Evolutionary conservation across 192 early-diverging fungal genomes (phyloP).

Genomic region (Glomus cerebriforme): DNA sequence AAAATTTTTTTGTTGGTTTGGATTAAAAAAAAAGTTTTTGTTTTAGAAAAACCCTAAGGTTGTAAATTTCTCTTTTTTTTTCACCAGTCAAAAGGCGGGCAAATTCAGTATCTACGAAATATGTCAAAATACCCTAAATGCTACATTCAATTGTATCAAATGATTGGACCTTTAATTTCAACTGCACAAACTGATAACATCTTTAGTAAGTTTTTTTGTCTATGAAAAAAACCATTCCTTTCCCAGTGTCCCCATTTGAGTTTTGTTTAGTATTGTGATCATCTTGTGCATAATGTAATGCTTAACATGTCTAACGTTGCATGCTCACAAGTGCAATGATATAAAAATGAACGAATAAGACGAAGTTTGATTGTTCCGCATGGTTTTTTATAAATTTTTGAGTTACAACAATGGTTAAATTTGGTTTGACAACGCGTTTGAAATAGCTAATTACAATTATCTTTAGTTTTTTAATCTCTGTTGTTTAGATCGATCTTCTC

Average conservation of each 20-base stretch:
- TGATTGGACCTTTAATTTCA: constrained; percentile 15
- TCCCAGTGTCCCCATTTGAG: not conserved
- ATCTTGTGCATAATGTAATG: not conserved
- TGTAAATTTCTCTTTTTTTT: constrained; percentile 10
- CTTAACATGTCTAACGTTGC: not conserved
- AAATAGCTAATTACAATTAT: no score
- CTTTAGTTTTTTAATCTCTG: not conserved
- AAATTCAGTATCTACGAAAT: not conserved
- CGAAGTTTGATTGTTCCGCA: no score
- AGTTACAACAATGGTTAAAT: no score
- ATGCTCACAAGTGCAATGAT: not conserved
- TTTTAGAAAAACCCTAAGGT: not conserved
- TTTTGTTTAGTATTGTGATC: not conserved
- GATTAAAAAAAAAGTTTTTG: not conserved
- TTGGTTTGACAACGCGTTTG: no score
- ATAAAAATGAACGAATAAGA: constrained; percentile 5
- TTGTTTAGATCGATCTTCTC: constrained; percentile 33
- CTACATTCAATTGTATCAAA: not conserved
- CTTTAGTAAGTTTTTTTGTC: no score
- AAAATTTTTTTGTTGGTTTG: not conserved
- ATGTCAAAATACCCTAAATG: not conserved
- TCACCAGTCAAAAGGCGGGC: constrained; percentile 18
- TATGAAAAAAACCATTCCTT: not conserved
- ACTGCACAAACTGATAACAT: not conserved
- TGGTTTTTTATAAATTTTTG: not conserved